These are phyloP conservation scores for Rhizopogon vesiculosus DNA, from an alignment of 768 basidiomycete genomes.

Conservation along the genomic window DNA sequence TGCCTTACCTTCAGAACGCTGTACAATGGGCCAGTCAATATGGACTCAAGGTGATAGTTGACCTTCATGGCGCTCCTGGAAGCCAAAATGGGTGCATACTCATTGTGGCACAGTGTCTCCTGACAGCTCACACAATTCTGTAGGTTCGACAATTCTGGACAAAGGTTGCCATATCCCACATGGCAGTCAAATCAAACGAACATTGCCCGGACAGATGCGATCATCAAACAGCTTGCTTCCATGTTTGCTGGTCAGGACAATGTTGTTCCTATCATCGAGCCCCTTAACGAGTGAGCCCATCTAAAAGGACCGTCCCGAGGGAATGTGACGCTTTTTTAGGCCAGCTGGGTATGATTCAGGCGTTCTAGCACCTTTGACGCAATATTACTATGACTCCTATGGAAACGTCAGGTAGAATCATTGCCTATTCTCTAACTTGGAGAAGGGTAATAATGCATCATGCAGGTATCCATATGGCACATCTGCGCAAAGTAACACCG, in stretches of 20 bases:
- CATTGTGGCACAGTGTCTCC: neutral
- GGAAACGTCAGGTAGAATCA: conserved; percentile 57
- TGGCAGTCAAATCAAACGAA: conserved; percentile 71
- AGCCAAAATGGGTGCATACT: conserved; percentile 70
- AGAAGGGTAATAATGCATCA: conserved; percentile 1
- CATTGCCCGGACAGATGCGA: conserved; percentile 58
- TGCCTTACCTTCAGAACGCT: conserved; percentile 63
- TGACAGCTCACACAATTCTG: conserved; percentile 3
- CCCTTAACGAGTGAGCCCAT: conserved; percentile 66
- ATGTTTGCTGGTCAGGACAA: conserved; percentile 50
- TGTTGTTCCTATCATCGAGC: conserved; percentile 65
- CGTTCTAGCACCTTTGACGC: conserved; percentile 42
- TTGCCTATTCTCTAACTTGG: neutral
- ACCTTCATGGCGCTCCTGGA: conserved; percentile 78
- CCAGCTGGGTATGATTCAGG: conserved; percentile 62
- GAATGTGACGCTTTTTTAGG: conserved; percentile 31
- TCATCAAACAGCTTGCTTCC: conserved; percentile 59
- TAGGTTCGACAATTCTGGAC: conserved; percentile 83
- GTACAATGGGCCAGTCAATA: conserved; percentile 65
- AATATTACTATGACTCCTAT: conserved; percentile 76
- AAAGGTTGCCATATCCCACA: conserved; percentile 48
- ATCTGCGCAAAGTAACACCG: conserved; percentile 45
- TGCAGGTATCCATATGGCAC: conserved; percentile 38
- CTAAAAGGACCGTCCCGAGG: neutral
- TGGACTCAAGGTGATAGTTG: conserved; percentile 78